Evolutionary conservation across 1,284 basidiomycete genomes (phyloP).

Genomic region (Leccinum angustisporum): DNA sequence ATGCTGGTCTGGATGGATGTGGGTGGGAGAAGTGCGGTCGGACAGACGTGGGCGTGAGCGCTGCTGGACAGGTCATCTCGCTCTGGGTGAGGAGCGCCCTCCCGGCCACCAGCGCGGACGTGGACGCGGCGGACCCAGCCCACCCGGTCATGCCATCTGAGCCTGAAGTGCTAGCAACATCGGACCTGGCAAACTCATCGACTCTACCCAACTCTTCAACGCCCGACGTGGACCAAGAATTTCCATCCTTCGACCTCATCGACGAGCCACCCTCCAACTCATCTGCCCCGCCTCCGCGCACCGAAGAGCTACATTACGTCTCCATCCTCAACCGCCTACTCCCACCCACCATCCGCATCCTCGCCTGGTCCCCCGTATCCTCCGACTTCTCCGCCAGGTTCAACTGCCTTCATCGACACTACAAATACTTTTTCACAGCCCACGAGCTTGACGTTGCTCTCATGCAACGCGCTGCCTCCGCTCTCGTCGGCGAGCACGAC

Average conservation of each 20-base stretch:
- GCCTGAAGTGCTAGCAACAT: not conserved
- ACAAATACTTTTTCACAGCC: slow-evolving; percentile 94
- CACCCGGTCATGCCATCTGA: not conserved
- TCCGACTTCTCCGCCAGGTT: slow-evolving; percentile 85
- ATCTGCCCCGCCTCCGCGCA: slow-evolving; percentile 27
- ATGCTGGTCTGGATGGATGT: slow-evolving; percentile 78
- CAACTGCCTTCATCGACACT: slow-evolving; percentile 86
- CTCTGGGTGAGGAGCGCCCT: slow-evolving; percentile 82
- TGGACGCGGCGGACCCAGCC: not conserved
- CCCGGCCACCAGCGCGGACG: slow-evolving; percentile 1
- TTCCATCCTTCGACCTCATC: slow-evolving; percentile 16
- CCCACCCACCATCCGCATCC: slow-evolving; percentile 86
- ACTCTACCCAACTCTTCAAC: not conserved
- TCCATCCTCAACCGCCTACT: slow-evolving; percentile 87
- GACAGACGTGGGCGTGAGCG: slow-evolving; percentile 94
- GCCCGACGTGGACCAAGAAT: slow-evolving; percentile 9
- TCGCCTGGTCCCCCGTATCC: slow-evolving; percentile 93
- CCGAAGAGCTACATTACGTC: slow-evolving; percentile 74
- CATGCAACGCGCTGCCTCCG: slow-evolving; percentile 77
- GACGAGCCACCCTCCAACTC: slow-evolving; percentile 32
- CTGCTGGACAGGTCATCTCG: slow-evolving; percentile 91
- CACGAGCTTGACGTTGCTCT: slow-evolving; percentile 64
- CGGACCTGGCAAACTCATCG: not conserved
- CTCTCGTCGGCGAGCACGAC: slow-evolving; percentile 89
- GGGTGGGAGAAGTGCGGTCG: slow-evolving; percentile 91